Percentiles rank a stretch among this genome's conserved stretches.
Conservation (phyloP, 306 rosid genomes). For the Fragaria iinumae region DNA sequence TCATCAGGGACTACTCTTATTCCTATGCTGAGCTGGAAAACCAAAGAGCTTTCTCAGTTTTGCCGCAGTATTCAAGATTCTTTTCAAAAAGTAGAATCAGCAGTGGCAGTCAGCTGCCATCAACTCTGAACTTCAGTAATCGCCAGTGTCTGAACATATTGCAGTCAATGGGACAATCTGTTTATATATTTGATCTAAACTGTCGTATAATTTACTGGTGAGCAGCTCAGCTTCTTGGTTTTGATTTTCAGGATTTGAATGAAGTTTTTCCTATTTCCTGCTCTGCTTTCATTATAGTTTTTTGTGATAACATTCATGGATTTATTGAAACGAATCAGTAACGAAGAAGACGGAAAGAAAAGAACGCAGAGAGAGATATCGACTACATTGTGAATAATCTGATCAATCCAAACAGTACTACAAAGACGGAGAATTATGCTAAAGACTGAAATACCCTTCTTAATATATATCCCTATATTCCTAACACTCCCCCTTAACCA, state of each 20-base stretch:
- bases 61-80: not conserved
- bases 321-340: no score
- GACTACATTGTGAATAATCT: no score
- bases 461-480: no score
- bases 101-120: not conserved
- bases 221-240: constrained; percentile 9
- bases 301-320: no score
- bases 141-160: constrained; percentile 75
- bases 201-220: constrained; percentile 74
- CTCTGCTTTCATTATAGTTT: no score
- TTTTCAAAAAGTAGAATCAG: not conserved
- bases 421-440: no score
- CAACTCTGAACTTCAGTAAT: constrained; percentile 9
- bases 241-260: not conserved
- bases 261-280: not conserved
- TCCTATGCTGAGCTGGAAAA: not conserved
- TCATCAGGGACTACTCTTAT: not conserved
- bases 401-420: no score
- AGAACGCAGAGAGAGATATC: no score
- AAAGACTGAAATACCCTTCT: no score
- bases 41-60: not conserved
- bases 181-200: constrained; percentile 70
- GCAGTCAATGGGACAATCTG: constrained; percentile 93
- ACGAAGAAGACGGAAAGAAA: no score
- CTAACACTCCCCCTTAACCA: no score